These are phyloP conservation scores for Trichoderma cornu-damae DNA, from an alignment of 2,329 filamentous ascomycete species.

Conservation along the genomic window DNA sequence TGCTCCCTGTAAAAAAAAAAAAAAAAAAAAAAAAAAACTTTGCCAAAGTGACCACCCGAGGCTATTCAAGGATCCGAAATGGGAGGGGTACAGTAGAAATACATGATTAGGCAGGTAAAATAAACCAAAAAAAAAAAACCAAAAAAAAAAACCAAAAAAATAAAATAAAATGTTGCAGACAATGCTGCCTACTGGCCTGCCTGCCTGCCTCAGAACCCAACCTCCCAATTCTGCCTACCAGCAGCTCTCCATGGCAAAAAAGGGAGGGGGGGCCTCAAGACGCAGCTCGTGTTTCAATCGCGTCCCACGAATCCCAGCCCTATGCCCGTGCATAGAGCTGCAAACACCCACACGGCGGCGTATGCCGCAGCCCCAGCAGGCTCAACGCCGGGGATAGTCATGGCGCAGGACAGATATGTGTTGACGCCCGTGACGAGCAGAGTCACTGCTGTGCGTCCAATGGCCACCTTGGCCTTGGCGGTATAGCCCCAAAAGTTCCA, in stretches of 20 bases:
- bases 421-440: slow-evolving; percentile 52
- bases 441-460: slow-evolving; percentile 58
- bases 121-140: neutral
- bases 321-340: slow-evolving; percentile 55
- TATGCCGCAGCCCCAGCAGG: slow-evolving; percentile 65
- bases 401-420: slow-evolving; percentile 59
- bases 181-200: neutral
- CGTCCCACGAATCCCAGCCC: slow-evolving; percentile 48
- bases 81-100: neutral
- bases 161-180: neutral
- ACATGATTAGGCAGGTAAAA: neutral
- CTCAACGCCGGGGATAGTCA: slow-evolving; percentile 67
- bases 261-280: neutral
- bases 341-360: slow-evolving; percentile 68
- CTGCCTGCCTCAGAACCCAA: neutral
- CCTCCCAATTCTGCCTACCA: neutral
- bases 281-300: slow-evolving; percentile 27
- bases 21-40: neutral
- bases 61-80: neutral
- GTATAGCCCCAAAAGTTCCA: slow-evolving; percentile 70
- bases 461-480: slow-evolving; percentile 56
- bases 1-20: neutral
- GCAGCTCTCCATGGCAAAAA: neutral
- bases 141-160: no score
- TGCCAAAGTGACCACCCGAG: neutral